phyloP scores from a whole-genome alignment of 495 filamentous ascomycete genomes.

The Podospora pseudoanserina region DNA sequence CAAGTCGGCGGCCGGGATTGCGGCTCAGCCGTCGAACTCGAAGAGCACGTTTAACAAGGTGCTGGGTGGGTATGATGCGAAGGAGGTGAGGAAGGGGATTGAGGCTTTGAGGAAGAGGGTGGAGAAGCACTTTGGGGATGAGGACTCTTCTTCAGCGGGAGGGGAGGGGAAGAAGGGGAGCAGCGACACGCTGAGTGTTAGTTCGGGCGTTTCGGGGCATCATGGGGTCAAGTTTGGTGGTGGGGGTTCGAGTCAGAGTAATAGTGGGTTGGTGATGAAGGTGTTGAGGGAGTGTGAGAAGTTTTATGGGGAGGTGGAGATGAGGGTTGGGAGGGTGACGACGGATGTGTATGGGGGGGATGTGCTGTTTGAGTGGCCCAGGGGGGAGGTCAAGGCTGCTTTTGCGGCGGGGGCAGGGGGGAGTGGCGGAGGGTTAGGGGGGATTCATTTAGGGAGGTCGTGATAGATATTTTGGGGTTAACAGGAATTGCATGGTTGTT shows the following conservation, averaged over 20 bases:
- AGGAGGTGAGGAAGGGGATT: conserved; percentile 79
- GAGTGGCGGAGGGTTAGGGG: neutral
- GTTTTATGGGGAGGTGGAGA: conserved; percentile 69
- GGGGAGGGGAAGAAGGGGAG: conserved; percentile 14
- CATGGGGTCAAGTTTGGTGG: neutral
- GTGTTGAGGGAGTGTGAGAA: conserved; percentile 78
- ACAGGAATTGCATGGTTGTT: neutral
- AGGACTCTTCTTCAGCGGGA: conserved; percentile 55
- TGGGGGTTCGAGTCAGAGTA: conserved; percentile 12
- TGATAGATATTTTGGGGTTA: neutral
- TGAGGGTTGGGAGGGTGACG: conserved; percentile 62
- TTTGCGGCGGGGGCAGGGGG: conserved; percentile 35
- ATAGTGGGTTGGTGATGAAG: conserved; percentile 64
- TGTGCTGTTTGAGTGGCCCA: conserved; percentile 53
- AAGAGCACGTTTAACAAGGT: conserved; percentile 80
- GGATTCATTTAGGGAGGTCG: neutral
- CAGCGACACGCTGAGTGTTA: conserved; percentile 3
- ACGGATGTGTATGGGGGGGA: conserved; percentile 55
- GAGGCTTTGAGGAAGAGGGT: conserved; percentile 83
- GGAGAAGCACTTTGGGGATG: conserved; percentile 93
- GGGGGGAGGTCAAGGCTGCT: conserved; percentile 50
- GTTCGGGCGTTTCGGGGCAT: conserved; percentile 10
- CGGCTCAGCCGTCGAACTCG: conserved; percentile 72
- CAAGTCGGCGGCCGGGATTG: conserved; percentile 49
- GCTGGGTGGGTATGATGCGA: conserved; percentile 69